Evolutionary conservation across 2,329 filamentous ascomycete species (phyloP), one percentile per base, ranked within the genome.

Genomic region (Nemania bipapillata): DNA sequence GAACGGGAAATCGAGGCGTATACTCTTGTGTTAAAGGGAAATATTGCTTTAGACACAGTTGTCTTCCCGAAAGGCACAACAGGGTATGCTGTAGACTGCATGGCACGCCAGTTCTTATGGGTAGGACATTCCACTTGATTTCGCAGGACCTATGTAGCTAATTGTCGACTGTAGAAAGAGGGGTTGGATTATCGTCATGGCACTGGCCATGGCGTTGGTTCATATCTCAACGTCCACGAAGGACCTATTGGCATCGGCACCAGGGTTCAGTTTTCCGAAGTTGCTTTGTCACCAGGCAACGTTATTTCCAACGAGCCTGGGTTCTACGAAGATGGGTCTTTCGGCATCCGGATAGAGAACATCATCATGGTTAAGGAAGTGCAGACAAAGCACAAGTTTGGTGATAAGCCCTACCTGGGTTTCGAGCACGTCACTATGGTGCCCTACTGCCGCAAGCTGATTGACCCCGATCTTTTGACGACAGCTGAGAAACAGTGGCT

Each of bases 401-500:
- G 94, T 22, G 95, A 97, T 75, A 97, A 97, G 83, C 91, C 94
- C 1, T 99, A 92, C 82, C 84, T 98, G 40, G 94, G 94, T 3
- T 99, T 99, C 74, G 95, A 99, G 83, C 93, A 97, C 80, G 94
- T 98, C 72, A 99, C 96, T 0, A 93, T 99, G 93, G 93, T 95
- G 20, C 96, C 96, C 0, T 94, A 97, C 81, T 97, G 95, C 82
- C 88, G 90, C 69, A 97, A 93, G 70, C 83, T 99, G 72, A 94
- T 97, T 71, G 92, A 98, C 75, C 83, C 86, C 63, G 84, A 79
- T 59, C 83, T 97, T 37, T 82, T 99, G 73, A 94, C 90, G 0
- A 83, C 85, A 4, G 85, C 83, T 12, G 96, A 99, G 83, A 92
- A 91, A 82, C 81, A 87, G 69, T 99, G 95, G 92, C 82, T 99